Conservation (phyloP, 768 basidiomycete genomes). For the Boletus tomentosulus region DNA sequence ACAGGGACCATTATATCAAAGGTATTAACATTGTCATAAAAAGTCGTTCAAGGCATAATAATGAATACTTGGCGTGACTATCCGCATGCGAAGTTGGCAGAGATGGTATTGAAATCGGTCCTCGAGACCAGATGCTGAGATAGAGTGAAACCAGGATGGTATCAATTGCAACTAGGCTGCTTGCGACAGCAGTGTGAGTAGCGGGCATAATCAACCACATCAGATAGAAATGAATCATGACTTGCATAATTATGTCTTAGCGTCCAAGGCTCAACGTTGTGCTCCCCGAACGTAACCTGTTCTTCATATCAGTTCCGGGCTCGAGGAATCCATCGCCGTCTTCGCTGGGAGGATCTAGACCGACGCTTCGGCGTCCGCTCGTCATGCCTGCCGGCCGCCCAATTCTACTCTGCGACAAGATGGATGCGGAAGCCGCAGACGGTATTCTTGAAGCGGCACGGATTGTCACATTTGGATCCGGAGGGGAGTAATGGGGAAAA, state of each 20-base stretch:
- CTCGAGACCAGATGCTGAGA: conserved; percentile 20
- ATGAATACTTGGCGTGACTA: conserved; percentile 6
- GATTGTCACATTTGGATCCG: conserved; percentile 44
- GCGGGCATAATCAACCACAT: conserved; percentile 2
- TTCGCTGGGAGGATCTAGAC: conserved; percentile 25
- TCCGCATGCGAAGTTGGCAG: neutral
- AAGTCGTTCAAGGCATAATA: conserved; percentile 17
- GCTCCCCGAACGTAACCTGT: conserved; percentile 29
- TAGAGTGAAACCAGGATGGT: conserved; percentile 3
- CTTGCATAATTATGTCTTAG: conserved; percentile 16
- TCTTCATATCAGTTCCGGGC: conserved; percentile 15
- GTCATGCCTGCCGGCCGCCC: conserved; percentile 38
- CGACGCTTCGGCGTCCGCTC: conserved; percentile 43
- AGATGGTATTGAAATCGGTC: conserved; percentile 17
- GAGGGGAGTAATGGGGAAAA: conserved; percentile 40
- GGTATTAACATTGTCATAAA: conserved; percentile 24
- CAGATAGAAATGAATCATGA: conserved; percentile 9
- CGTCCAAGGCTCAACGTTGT: conserved; percentile 19
- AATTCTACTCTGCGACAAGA: conserved; percentile 42
- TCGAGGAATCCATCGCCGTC: conserved; percentile 15
- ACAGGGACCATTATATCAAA: conserved; percentile 19
- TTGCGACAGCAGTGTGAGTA: conserved; percentile 10
- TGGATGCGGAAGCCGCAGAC: conserved; percentile 30
- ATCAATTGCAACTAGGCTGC: conserved; percentile 15
- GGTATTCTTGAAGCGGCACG: conserved; percentile 42